Conservation (phyloP, 257 asterid species). For the Fraxinus pennsylvanica region DNA sequence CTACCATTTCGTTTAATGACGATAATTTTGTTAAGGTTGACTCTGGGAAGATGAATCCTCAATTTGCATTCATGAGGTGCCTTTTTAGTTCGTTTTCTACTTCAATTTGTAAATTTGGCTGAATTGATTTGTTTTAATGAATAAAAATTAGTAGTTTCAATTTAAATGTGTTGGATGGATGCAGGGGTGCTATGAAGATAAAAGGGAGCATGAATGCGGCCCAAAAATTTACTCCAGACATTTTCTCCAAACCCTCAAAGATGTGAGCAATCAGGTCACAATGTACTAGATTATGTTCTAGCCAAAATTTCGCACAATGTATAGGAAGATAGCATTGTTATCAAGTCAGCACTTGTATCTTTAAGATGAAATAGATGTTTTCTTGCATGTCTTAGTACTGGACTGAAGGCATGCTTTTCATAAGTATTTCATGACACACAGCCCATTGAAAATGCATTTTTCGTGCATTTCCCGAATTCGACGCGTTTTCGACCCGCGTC, state of each 20-base stretch:
- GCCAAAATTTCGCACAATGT: constrained; percentile 18
- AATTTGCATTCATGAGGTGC: constrained; percentile 66
- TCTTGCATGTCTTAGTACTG: background rate
- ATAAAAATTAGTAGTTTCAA: background rate
- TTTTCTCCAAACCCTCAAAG: constrained; percentile 96
- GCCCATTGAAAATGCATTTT: background rate
- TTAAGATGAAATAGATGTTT: constrained; percentile 14
- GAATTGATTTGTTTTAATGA: background rate
- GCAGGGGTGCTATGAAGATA: constrained; percentile 85
- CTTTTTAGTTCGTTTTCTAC: constrained; percentile 11
- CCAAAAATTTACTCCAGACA: constrained; percentile 87
- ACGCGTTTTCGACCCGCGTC: no score
- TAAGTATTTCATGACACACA: constrained; percentile 1
- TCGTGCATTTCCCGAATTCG: no score
- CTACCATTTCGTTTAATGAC: constrained; percentile 88
- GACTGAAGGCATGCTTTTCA: background rate
- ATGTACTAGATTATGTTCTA: constrained; percentile 17
- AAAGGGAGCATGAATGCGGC: constrained; percentile 94
- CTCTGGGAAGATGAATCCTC: constrained; percentile 57
- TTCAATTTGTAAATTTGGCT: background rate
- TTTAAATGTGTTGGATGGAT: constrained; percentile 11
- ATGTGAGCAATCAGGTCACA: constrained; percentile 49
- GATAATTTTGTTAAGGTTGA: constrained; percentile 52
- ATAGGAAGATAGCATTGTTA: background rate
- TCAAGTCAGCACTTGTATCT: constrained; percentile 13